A percentile compares a stretch with the other conserved stretches of the same genome.
These are phyloP conservation scores for Fusarium sp. DNA, from an alignment of 2,329 filamentous ascomycete genomes.

Conservation along the genomic window DNA sequence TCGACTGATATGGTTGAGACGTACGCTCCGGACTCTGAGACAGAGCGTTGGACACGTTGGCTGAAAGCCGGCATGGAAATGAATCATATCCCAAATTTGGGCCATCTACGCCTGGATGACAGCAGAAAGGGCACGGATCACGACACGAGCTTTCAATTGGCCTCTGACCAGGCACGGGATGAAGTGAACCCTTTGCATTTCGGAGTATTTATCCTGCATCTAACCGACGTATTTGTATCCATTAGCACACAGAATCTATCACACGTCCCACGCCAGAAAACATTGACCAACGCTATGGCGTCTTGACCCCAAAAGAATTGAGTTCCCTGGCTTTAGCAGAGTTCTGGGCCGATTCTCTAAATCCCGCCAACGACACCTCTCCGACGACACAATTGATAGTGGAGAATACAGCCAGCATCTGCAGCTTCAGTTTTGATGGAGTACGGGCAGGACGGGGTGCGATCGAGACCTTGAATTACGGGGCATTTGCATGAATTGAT, in stretches of 20 bases:
- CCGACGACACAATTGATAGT: constrained; percentile 12
- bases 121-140: constrained; percentile 7
- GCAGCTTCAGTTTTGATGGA: background rate
- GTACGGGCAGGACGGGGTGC: background rate
- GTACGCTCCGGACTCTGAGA: background rate
- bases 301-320: constrained; percentile 27
- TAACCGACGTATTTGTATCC: background rate
- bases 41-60: constrained; percentile 9
- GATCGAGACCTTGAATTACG: constrained; percentile 25
- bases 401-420: constrained; percentile 5
- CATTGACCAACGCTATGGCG: constrained; percentile 4
- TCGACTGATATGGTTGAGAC: constrained; percentile 24
- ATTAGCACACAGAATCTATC: background rate
- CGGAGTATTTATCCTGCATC: background rate
- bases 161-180: background rate
- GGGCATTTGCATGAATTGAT: constrained; percentile 9
- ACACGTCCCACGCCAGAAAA: constrained; percentile 21
- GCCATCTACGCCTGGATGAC: background rate
- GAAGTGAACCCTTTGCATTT: background rate
- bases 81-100: background rate
- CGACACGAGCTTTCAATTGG: constrained; percentile 8
- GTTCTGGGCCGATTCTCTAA: constrained; percentile 17
- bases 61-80: constrained; percentile 18
- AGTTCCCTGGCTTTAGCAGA: constrained; percentile 30
- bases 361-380: constrained; percentile 16